Evolutionary conservation across 768 basidiomycete species (phyloP).

Genomic region (Trametes punicea): DNA sequence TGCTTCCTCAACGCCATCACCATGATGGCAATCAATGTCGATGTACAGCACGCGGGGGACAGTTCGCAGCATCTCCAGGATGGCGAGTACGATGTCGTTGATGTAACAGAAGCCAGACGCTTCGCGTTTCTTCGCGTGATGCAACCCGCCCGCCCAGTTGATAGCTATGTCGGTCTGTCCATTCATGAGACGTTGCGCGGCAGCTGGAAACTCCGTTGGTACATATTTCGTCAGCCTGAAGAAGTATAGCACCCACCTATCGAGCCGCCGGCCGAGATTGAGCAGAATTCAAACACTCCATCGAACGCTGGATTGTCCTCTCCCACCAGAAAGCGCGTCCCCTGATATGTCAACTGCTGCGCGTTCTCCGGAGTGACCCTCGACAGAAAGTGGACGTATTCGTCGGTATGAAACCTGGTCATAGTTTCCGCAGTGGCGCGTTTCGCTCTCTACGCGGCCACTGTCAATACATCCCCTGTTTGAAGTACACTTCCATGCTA

Average conservation of each 20-base stretch:
- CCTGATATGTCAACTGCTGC: constrained; percentile 79
- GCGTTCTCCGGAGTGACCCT: constrained; percentile 90
- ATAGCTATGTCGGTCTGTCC: constrained; percentile 82
- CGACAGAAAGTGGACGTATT: constrained; percentile 90
- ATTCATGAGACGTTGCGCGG: constrained; percentile 72
- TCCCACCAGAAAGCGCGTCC: constrained; percentile 72
- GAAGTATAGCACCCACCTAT: constrained; percentile 55
- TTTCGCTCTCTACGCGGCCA: constrained; percentile 30
- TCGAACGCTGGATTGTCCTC: constrained; percentile 98
- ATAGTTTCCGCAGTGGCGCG: constrained; percentile 45
- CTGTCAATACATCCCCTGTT: background rate
- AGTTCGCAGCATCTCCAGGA: constrained; percentile 83
- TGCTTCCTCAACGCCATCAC: constrained; percentile 97
- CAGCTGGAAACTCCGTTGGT: constrained; percentile 45
- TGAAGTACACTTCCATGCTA: constrained; percentile 9
- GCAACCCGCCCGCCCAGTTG: constrained; percentile 97
- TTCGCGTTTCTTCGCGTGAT: constrained; percentile 98
- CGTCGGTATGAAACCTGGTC: constrained; percentile 95
- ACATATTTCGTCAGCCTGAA: background rate
- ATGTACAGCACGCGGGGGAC: constrained; percentile 91
- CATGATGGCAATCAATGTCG: constrained; percentile 98
- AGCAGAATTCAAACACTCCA: constrained; percentile 94
- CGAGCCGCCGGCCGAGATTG: constrained; percentile 94
- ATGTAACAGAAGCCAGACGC: constrained; percentile 99
- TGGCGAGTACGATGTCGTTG: constrained; percentile 95